Base-by-base conservation (phyloP, 1,284 basidiomycete genomes). In the Hypsizygus ulmarius region DNA sequence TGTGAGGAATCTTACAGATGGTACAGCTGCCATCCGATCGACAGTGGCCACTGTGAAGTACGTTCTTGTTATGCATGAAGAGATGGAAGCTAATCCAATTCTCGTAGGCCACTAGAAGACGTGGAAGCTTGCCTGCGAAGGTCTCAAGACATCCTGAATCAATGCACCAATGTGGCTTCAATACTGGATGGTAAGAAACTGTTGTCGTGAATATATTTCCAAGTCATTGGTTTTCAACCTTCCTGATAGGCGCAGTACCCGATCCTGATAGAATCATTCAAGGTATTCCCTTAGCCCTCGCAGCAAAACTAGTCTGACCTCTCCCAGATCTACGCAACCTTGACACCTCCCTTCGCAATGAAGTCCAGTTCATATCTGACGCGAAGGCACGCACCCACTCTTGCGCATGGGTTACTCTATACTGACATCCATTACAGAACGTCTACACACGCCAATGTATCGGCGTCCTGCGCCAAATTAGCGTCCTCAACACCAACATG, bases 361-460 rank as follows among this genome's bases (percentile, higher is more conserved):
- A 84, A 55, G 67, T 88, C 2, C 75, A 76, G 42, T 68, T 71
- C 33, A 74, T 87, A 18, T 72, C 76, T 1, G 69, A 76, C 42
- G 61, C 76, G 44, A 89, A 89, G 75, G 87, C 87, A 61, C 42
- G 43, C 48, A n/a, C 43, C 52, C 37, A 52, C 25, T 33, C 27
- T 6, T 37, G 34, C 9, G 10, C 25, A n/a, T 36, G 57, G 25
- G 19, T 8, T 46, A 12, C 54, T 50, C 37, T 54, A 56, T 63
- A 25, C 21, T 25, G 21, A 25, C 21, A 50, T 35, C 8, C 42
- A 62, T 48, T 49, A 48, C 53, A 92, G 90, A 93, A 94, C 61
- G 71, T 80, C 10, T 88, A 84, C 59, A 91, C 88, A 0, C 78
- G 81, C 37, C 82, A 86, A 55, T 81, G 81, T 49, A 74, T 93